Conservation (phyloP, 352 stramenopile species). For the Phytopythium boreale region DNA sequence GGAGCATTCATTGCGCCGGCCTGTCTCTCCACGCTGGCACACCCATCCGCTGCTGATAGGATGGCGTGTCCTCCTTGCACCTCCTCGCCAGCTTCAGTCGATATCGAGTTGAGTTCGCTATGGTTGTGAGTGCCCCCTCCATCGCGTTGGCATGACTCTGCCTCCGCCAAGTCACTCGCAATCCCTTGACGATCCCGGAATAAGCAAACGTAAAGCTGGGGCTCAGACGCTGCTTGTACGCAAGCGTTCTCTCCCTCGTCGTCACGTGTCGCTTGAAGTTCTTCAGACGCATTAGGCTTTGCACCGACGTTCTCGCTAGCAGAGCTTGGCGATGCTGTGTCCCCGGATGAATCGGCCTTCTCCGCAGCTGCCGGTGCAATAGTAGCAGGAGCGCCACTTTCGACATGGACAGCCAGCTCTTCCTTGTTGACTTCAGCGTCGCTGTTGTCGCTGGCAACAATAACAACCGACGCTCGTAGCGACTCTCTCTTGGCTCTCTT, state of each 20-base stretch:
- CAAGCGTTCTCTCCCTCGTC: background rate
- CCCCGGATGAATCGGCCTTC: too few relatives aligned
- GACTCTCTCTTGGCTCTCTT: conserved; percentile 19
- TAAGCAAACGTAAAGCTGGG: background rate
- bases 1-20: background rate
- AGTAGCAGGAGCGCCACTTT: background rate
- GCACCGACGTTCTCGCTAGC: background rate
- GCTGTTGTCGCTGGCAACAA: background rate
- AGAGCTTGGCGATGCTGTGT: background rate
- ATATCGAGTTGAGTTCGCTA: background rate
- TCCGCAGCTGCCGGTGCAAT: background rate
- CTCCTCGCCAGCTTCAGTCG: background rate
- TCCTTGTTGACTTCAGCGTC: background rate
- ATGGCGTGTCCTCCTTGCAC: background rate
- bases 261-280: background rate
- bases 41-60: background rate
- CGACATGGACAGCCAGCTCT: background rate
- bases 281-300: background rate
- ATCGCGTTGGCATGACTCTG: background rate
- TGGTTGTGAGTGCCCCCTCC: background rate
- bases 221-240: background rate
- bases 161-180: background rate
- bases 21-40: background rate
- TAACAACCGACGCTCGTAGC: conserved; percentile 6
- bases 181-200: background rate